Evolutionary conservation across 2,329 filamentous ascomycete genomes (phyloP).

Genomic region (Stachybotrys chartarum): DNA sequence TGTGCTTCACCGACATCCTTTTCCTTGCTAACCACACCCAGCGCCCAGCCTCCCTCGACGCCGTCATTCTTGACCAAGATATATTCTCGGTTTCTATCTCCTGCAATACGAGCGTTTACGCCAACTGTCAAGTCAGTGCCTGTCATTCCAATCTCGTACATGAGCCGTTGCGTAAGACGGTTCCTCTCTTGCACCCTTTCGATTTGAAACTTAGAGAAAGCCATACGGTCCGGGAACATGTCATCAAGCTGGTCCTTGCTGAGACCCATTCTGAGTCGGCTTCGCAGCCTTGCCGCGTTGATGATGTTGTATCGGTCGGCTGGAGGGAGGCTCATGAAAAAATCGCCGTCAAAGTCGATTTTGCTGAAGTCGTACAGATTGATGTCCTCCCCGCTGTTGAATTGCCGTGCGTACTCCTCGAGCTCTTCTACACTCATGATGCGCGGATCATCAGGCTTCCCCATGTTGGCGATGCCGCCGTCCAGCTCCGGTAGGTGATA

Average conservation of each 20-base stretch:
- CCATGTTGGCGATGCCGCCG: slow-evolving; percentile 75
- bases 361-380: slow-evolving; percentile 94
- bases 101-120: slow-evolving; percentile 61
- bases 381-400: slow-evolving; percentile 86
- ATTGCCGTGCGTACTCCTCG: slow-evolving; percentile 88
- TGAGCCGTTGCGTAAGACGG: slow-evolving; percentile 86
- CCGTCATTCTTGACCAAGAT: slow-evolving; percentile 94
- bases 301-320: slow-evolving; percentile 95
- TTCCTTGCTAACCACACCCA: slow-evolving; percentile 85
- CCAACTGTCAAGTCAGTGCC: slow-evolving; percentile 64
- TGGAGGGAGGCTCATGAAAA: slow-evolving; percentile 85
- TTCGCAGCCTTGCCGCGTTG: slow-evolving; percentile 84
- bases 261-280: slow-evolving; percentile 86
- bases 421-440: slow-evolving; percentile 96
- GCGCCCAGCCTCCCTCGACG: slow-evolving; percentile 89
- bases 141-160: slow-evolving; percentile 90
- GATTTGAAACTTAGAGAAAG: slow-evolving; percentile 93
- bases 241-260: slow-evolving; percentile 92
- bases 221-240: slow-evolving; percentile 98
- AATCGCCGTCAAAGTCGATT: slow-evolving; percentile 94
- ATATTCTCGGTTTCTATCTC: slow-evolving; percentile 88
- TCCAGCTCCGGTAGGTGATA: slow-evolving; percentile 90
- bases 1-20: slow-evolving; percentile 72
- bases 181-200: slow-evolving; percentile 90
- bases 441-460: slow-evolving; percentile 81